Conservation (phyloP, 768 basidiomycete species). For the Xanthoconium stramineum region DNA sequence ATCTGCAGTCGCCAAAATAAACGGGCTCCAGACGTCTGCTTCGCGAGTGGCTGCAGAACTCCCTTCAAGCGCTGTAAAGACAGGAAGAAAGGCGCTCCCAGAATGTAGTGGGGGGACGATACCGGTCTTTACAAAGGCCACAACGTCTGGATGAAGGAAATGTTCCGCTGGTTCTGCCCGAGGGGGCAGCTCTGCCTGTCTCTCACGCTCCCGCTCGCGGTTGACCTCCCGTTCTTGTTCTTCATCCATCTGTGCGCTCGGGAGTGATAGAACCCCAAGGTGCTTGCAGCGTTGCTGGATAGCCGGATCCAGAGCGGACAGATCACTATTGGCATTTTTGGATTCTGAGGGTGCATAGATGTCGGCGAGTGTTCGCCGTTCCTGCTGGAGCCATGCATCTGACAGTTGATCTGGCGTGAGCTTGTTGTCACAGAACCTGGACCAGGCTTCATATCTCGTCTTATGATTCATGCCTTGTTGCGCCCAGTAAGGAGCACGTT, state of each 20-base stretch:
- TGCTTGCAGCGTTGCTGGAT: background rate
- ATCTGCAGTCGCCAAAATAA: too few species aligned
- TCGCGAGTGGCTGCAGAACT: background rate
- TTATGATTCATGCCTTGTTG: conserved; percentile 26
- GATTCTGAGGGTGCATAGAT: background rate
- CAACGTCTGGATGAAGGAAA: background rate
- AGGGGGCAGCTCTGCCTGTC: background rate
- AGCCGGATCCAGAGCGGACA: background rate
- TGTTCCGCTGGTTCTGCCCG: background rate
- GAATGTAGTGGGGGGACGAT: too few species aligned
- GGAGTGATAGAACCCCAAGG: background rate
- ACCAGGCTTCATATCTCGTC: conserved; percentile 12
- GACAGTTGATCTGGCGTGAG: background rate
- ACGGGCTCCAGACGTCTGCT: too few species aligned
- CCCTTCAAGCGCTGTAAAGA: conserved; percentile 3
- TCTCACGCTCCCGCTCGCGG: background rate
- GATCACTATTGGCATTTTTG: too few species aligned
- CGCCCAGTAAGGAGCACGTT: too few species aligned
- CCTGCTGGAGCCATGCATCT: background rate
- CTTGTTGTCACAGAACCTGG: background rate
- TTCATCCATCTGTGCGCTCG: background rate
- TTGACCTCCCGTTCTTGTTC: background rate
- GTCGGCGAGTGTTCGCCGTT: background rate
- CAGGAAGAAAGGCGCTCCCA: too few species aligned
- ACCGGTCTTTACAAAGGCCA: too few species aligned